Conservation (phyloP, 345 rosid species). For the Syzygium aqueum region DNA sequence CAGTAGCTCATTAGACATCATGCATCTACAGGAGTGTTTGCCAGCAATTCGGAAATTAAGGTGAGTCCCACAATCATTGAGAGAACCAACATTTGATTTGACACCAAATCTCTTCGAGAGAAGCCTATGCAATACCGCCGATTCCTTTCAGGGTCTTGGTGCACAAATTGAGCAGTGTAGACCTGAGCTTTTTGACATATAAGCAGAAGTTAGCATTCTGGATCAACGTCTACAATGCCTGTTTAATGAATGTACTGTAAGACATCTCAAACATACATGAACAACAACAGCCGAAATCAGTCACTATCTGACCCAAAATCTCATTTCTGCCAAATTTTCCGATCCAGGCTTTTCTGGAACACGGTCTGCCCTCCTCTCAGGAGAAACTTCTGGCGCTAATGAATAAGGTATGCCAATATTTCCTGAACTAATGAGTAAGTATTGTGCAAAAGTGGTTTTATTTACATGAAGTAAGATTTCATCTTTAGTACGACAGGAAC, state of each 20-base stretch:
- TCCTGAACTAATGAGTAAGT: neutral
- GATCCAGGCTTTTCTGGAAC: constrained; percentile 75
- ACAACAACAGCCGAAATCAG: neutral
- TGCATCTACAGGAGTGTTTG: constrained; percentile 27
- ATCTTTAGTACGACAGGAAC: neutral
- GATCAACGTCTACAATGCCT: constrained; percentile 84
- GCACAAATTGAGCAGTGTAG: constrained; percentile 50
- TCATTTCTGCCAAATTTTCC: neutral
- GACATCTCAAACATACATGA: constrained; percentile 14
- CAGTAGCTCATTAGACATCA: constrained; percentile 40
- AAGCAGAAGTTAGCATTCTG: constrained; percentile 96
- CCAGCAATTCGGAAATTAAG: constrained; percentile 42
- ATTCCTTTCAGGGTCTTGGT: constrained; percentile 44
- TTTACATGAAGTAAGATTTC: neutral
- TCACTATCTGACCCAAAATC: neutral
- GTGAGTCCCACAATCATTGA: constrained; percentile 13
- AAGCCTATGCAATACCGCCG: neutral
- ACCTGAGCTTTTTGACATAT: constrained; percentile 62
- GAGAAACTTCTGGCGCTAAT: constrained; percentile 63
- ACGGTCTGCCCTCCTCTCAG: constrained; percentile 78
- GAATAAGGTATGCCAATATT: constrained; percentile 56
- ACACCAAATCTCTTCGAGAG: neutral
- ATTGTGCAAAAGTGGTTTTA: neutral
- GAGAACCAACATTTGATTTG: neutral
- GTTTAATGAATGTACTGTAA: constrained; percentile 87